These are phyloP conservation scores for Debaryomyces psychrophilus DNA, from an alignment of 1,139 yeast species.

Conservation along the genomic window DNA sequence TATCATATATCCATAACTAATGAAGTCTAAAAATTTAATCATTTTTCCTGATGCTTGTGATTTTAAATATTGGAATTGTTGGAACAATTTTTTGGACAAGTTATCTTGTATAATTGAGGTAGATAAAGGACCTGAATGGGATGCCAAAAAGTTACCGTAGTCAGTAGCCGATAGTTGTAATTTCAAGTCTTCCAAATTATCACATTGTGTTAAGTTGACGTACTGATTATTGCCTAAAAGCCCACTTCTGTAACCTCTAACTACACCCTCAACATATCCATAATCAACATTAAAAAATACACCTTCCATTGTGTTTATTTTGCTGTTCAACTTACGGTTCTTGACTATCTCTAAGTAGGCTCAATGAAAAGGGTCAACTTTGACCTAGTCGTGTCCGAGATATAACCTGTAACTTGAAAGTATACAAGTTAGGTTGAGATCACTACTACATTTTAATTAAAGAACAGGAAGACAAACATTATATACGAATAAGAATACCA, in stretches of 20 bases:
- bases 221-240: constrained; percentile 78
- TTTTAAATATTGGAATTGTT: constrained; percentile 82
- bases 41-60: constrained; percentile 83
- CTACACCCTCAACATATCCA: constrained; percentile 93
- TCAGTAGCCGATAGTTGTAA: constrained; percentile 94
- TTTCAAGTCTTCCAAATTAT: constrained; percentile 88
- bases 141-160: constrained; percentile 86
- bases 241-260: constrained; percentile 91
- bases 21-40: constrained; percentile 82
- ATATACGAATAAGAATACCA: background rate
- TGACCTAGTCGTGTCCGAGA: constrained; percentile 1
- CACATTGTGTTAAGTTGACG: constrained; percentile 93
- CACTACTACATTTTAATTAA: background rate
- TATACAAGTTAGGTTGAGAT: background rate
- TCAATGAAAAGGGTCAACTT: constrained; percentile 5
- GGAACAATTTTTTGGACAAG: constrained; percentile 72
- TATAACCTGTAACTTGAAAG: background rate
- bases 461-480: background rate
- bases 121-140: constrained; percentile 77
- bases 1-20: constrained; percentile 96
- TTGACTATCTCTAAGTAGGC: background rate
- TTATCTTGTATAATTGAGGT: constrained; percentile 83
- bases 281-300: constrained; percentile 81
- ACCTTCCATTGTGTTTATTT: constrained; percentile 66
- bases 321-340: background rate